Percentiles rank a stretch among this genome's conserved stretches.
These are phyloP conservation scores for Mycena leptocephala DNA, from an alignment of 768 basidiomycete species.

Conservation along the genomic window DNA sequence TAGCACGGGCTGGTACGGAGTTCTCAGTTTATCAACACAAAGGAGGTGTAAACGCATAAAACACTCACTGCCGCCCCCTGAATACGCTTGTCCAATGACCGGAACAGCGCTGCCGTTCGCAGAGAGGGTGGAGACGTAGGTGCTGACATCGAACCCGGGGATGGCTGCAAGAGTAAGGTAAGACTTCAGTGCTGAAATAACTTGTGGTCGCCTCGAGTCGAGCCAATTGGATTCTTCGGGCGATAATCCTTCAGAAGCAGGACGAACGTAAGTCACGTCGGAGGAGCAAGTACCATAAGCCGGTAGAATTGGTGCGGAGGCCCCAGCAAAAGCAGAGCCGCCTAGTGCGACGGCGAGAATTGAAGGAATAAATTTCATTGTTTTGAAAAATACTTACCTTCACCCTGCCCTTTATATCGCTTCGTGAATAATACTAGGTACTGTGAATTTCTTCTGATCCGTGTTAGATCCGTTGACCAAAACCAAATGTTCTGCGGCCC, in stretches of 20 bases:
- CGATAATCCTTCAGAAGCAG: slow-evolving; percentile 21
- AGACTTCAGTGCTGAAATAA: too few species aligned
- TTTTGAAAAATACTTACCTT: background rate
- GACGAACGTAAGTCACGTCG: slow-evolving; percentile 3
- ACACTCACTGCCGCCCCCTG: slow-evolving; percentile 20
- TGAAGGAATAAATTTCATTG: background rate
- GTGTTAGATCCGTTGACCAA: background rate
- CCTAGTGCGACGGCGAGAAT: too few species aligned
- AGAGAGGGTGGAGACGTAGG: slow-evolving; percentile 12
- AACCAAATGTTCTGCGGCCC: slow-evolving; percentile 6
- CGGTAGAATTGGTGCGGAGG: slow-evolving; percentile 15
- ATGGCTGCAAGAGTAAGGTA: too few species aligned
- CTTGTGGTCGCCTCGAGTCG: too few species aligned
- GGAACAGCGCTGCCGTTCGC: slow-evolving; percentile 18
- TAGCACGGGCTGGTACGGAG: too few species aligned
- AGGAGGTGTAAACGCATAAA: background rate
- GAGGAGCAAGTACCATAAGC: slow-evolving; percentile 14
- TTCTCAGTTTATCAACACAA: background rate
- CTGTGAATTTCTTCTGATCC: background rate
- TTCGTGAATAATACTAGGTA: background rate
- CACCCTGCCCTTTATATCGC: background rate
- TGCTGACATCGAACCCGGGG: too few species aligned
- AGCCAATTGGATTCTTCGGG: slow-evolving; percentile 20
- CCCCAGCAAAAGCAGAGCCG: slow-evolving; percentile 2
- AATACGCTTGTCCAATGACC: slow-evolving; percentile 21